These are phyloP conservation scores for Leccinum olivaceopallidum DNA, from an alignment of 768 basidiomycete genomes.

Conservation along the genomic window DNA sequence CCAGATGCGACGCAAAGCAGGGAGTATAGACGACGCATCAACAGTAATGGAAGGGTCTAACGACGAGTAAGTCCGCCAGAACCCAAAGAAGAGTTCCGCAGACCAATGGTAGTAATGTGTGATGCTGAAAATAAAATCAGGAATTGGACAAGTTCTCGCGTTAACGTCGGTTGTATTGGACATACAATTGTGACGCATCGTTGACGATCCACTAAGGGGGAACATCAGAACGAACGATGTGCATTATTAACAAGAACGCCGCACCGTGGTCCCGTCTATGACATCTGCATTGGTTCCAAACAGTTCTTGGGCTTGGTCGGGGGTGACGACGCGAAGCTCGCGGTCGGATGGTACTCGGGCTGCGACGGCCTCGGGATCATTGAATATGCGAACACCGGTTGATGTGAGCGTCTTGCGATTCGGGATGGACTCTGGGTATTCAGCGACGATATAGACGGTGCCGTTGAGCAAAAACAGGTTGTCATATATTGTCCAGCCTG, in stretches of 20 bases:
- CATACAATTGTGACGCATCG: constrained; percentile 84
- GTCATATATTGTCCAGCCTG: constrained; percentile 92
- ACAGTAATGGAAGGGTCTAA: constrained; percentile 69
- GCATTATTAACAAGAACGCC: constrained; percentile 14
- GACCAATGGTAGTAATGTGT: constrained; percentile 95
- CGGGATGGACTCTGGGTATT: constrained; percentile 67
- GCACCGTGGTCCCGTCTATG: constrained; percentile 76
- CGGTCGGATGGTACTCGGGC: constrained; percentile 72
- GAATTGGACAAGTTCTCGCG: background rate
- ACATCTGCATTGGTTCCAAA: constrained; percentile 74
- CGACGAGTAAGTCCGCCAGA: constrained; percentile 89
- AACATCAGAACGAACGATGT: constrained; percentile 9
- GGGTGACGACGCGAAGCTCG: constrained; percentile 76
- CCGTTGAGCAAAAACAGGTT: constrained; percentile 80
- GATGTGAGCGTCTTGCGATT: constrained; percentile 69
- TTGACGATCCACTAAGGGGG: constrained; percentile 68
- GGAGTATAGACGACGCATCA: constrained; percentile 69
- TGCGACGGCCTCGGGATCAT: constrained; percentile 53
- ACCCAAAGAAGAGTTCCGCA: constrained; percentile 88
- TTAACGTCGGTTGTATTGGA: constrained; percentile 5
- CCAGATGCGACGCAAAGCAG: constrained; percentile 70
- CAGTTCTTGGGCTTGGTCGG: constrained; percentile 60
- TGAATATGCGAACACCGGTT: constrained; percentile 58
- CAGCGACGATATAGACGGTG: constrained; percentile 78
- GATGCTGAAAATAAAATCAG: constrained; percentile 46